Base-by-base conservation (phyloP, 192 early-diverging fungal species). In the Umbelopsis ramanniana region DNA sequence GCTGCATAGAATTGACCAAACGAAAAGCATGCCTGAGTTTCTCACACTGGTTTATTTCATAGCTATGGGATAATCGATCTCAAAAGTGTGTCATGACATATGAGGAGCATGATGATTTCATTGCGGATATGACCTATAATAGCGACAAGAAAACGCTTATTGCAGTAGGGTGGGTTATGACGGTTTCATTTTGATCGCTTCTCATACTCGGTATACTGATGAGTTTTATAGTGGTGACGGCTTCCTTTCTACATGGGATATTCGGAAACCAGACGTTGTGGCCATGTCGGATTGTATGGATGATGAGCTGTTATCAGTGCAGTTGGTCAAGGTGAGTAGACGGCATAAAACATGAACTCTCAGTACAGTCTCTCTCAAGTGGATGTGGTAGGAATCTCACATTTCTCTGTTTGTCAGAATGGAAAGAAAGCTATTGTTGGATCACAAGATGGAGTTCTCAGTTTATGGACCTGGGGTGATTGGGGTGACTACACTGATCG, bases 401-500 rank as follows among this genome's bases (percentile, higher is more conserved):
- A 43, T 43, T 43, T 43, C 11, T 11, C 1, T 43, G 75, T 22
- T 74, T 84, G 69, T 5, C 79, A 93, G 85, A 87, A 93, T 72
- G 86, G 85, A 22, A 86, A 85, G 37, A 97, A 96, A 77, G 97
- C 90, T 9, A 87, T 97, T 2, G 93, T 96, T 4, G 98, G 98
- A 37, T 93, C 94, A 19, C 94, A 97, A 75, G 90, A 91, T 29
- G 98, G 98, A 33, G 87, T 92, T 0, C 72, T 99, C 22, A 91
- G 90, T 55, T 84, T 99, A 37, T 99, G 94, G 77, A 87, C 89
- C 2, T 98, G 90, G 85, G 93, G 91, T 29, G 84, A 95, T 76
- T 99, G 95, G 92, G 94, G 92, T 21, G 97, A 99, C 72, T 89
- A 91, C 67, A 92, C 91, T 19, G 98, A 99, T 82, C 89, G 98